phyloP scores from a whole-genome alignment of 148 eudicot genomes.

The Vaccinium macrocarpon region DNA sequence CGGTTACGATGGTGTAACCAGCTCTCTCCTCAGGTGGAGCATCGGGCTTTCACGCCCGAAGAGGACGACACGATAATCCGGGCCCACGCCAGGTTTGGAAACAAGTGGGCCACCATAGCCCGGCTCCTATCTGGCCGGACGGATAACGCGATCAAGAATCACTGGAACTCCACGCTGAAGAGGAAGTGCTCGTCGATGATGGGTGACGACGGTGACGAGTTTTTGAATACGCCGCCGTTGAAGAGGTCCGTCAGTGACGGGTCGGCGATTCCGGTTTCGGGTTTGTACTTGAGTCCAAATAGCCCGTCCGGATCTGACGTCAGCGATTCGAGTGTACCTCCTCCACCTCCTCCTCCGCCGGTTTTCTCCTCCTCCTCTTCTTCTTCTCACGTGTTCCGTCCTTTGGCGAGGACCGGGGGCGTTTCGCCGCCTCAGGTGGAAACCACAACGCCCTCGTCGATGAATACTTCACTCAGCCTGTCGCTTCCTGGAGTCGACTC shows the following conservation, averaged over 20 bases:
- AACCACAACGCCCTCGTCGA: conserved; percentile 22
- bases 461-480: conserved; percentile 42
- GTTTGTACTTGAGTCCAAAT: conserved; percentile 47
- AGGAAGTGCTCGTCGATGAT: conserved; percentile 52
- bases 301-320: conserved; percentile 76
- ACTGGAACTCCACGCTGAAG: conserved; percentile 86
- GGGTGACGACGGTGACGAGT: conserved; percentile 27
- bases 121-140: conserved; percentile 67
- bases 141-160: conserved; percentile 91
- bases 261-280: conserved; percentile 51
- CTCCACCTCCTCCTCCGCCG: not conserved
- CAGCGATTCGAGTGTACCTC: conserved; percentile 46
- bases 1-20: conserved; percentile 90
- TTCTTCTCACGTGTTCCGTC: conserved; percentile 43
- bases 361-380: not conserved
- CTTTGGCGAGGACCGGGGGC: conserved; percentile 41
- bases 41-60: conserved; percentile 66
- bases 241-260: conserved; percentile 79
- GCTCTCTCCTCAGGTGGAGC: conserved; percentile 84
- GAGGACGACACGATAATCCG: conserved; percentile 76
- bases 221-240: conserved; percentile 29
- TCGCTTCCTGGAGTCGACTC: conserved; percentile 63
- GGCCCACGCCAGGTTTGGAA: conserved; percentile 79
- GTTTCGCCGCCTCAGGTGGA: conserved; percentile 25
- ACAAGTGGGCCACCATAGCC: conserved; percentile 94